These are phyloP conservation scores for Lichenothelia convexa DNA, from an alignment of 495 filamentous ascomycete genomes.

Conservation along the genomic window DNA sequence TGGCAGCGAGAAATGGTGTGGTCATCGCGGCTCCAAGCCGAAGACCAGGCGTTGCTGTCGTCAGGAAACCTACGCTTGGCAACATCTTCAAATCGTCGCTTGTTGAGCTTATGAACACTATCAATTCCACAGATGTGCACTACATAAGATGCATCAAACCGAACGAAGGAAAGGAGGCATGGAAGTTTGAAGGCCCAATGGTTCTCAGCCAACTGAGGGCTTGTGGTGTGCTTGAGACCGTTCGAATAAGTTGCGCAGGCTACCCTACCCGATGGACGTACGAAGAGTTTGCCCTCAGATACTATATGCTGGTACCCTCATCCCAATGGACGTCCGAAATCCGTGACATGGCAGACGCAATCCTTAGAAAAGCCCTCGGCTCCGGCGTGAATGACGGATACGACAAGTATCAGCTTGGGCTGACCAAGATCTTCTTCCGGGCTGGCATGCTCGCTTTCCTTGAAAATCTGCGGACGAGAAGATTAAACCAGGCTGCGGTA, in stretches of 20 bases:
- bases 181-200: constrained; percentile 99
- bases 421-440: constrained; percentile 98
- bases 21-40: constrained; percentile 48
- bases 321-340: constrained; percentile 86
- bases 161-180: constrained; percentile 89
- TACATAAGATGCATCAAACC: constrained; percentile 99
- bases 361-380: constrained; percentile 79
- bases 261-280: constrained; percentile 99
- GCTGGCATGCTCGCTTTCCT: constrained; percentile 97
- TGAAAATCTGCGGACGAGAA: constrained; percentile 76
- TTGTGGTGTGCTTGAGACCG: constrained; percentile 97
- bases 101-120: constrained; percentile 95
- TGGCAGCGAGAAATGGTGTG: constrained; percentile 41
- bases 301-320: constrained; percentile 96
- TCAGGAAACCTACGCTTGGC: constrained; percentile 90
- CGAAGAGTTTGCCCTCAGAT: constrained; percentile 92
- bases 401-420: constrained; percentile 89
- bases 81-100: constrained; percentile 97
- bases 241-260: constrained; percentile 92
- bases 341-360: constrained; percentile 77
- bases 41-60: constrained; percentile 75
- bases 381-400: constrained; percentile 53
- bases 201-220: constrained; percentile 92
- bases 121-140: constrained; percentile 94
- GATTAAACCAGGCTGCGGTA: constrained; percentile 84